Conservation (phyloP, 1,139 yeast species). For the Suhomyces kunorum region DNA sequence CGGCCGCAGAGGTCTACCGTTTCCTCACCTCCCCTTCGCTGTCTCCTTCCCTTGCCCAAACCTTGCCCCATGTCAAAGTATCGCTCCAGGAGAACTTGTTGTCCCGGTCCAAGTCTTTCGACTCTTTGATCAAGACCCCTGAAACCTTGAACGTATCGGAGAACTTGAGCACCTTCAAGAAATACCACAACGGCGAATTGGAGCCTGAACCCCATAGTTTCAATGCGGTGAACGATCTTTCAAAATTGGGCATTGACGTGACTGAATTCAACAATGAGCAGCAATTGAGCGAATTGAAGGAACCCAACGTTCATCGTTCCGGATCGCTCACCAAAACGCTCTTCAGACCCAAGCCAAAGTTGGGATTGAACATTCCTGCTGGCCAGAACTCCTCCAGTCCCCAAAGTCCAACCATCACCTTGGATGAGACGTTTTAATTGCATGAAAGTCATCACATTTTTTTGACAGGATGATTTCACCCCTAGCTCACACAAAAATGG, state of each 20-base stretch:
- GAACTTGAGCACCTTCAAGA: slow-evolving; percentile 30
- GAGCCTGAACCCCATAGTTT: slow-evolving; percentile 46
- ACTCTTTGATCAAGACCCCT: slow-evolving; percentile 21
- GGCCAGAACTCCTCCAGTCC: slow-evolving; percentile 18
- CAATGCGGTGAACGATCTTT: slow-evolving; percentile 30
- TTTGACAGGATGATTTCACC: background rate
- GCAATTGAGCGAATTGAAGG: slow-evolving; percentile 25
- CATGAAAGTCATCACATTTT: background rate
- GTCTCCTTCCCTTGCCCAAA: slow-evolving; percentile 13
- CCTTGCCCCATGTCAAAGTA: slow-evolving; percentile 30
- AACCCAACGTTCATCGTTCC: slow-evolving; percentile 20
- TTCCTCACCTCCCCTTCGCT: slow-evolving; percentile 21
- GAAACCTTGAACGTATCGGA: slow-evolving; percentile 23
- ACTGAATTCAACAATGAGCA: slow-evolving; percentile 25
- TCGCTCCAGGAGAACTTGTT: slow-evolving; percentile 47
- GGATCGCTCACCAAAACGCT: slow-evolving; percentile 38
- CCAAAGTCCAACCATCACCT: slow-evolving; percentile 43
- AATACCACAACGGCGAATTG: slow-evolving; percentile 20
- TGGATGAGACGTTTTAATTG: slow-evolving; percentile 32
- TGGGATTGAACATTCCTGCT: slow-evolving; percentile 24
- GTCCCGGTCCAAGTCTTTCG: slow-evolving; percentile 42
- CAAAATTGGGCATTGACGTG: slow-evolving; percentile 35
- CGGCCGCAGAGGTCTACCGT: slow-evolving; percentile 30
- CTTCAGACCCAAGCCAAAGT: slow-evolving; percentile 32
- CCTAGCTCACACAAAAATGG: no score